Evolutionary conservation across 805 yeast genomes (phyloP).

Genomic region (Candida schatavii): DNA sequence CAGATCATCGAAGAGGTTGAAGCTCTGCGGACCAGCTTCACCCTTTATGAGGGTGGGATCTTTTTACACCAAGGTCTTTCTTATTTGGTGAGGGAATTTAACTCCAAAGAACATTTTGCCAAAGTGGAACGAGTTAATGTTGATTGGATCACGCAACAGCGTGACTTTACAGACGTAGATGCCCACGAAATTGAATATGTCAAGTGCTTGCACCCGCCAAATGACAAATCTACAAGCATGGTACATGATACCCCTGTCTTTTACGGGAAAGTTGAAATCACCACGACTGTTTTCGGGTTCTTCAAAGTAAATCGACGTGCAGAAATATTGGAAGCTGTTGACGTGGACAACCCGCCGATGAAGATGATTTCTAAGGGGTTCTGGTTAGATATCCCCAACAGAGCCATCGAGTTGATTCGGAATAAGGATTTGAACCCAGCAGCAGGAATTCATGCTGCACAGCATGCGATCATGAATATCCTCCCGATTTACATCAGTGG

Average conservation of each 20-base stretch:
- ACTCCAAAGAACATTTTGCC: constrained; percentile 75
- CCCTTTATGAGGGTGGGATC: constrained; percentile 88
- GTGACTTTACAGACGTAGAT: constrained; percentile 93
- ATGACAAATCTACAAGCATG: constrained; percentile 16
- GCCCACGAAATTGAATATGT: constrained; percentile 70
- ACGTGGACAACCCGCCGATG: constrained; percentile 86
- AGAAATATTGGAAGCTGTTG: constrained; percentile 88
- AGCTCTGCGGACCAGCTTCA: constrained; percentile 83
- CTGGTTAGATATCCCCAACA: constrained; percentile 83
- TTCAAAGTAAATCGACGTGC: constrained; percentile 78
- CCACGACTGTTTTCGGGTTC: constrained; percentile 84
- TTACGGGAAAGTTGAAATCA: constrained; percentile 71
- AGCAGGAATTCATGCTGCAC: constrained; percentile 96
- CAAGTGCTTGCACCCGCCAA: constrained; percentile 49
- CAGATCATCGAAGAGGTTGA: constrained; percentile 86
- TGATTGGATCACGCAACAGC: constrained; percentile 88
- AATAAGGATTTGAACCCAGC: constrained; percentile 65
- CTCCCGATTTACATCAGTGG: constrained; percentile 71
- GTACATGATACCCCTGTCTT: constrained; percentile 54
- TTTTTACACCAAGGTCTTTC: constrained; percentile 93
- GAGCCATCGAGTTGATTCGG: constrained; percentile 57
- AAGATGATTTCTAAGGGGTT: constrained; percentile 69
- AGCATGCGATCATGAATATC: constrained; percentile 81
- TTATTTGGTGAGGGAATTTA: constrained; percentile 80
- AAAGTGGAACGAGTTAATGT: constrained; percentile 86